Evolutionary conservation across 1,139 yeast genomes (phyloP), one percentile per base, ranked within the genome.

Genomic region (Hansenula sp.): DNA sequence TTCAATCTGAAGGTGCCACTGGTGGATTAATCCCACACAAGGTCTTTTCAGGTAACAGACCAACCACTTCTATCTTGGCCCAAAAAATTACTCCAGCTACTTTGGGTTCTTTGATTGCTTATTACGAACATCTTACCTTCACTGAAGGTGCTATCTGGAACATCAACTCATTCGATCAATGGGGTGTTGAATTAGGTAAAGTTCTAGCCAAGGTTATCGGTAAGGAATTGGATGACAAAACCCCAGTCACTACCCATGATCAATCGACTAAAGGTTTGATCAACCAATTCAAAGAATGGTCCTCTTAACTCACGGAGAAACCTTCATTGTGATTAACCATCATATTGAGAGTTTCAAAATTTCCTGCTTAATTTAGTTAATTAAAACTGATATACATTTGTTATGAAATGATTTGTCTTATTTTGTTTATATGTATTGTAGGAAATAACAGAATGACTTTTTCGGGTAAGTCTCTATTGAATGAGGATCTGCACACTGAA

Each of bases 161-260:
- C 79, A 91, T 93, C 75, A 93, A 93, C 81, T 91, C 98, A 16
- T 93, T 89, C 65, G 99, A 93, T 76, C 99, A 93, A 77, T 93
- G 98, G 96, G 99, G 99, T 71, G 99, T 93, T 61, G 99, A 93
- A 75, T 85, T 93, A 61, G 99, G 99, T 67, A 93, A 93, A 76
- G 95, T 86, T 44, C 81, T 93, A 65, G 99, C 99, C 64, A 93
- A 93, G 83, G 95, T 78, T 51, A 93, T 93, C 63, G 94, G 95
- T 58, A 77, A 79, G 60, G 96, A 93, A 72, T 81, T 93, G 65
- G 83, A 84, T 54, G 81, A 77, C 63, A 62, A 71, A 44, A 65
- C 68, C 41, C 70, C 72, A 41, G 83, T 87, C 47, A 62, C 71
- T 36, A 63, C 81, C 48, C 99, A 93, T 68, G 99, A 93, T 65